phyloP scores from a whole-genome alignment of 1,139 yeast species.

The Taphrina sp. region DNA sequence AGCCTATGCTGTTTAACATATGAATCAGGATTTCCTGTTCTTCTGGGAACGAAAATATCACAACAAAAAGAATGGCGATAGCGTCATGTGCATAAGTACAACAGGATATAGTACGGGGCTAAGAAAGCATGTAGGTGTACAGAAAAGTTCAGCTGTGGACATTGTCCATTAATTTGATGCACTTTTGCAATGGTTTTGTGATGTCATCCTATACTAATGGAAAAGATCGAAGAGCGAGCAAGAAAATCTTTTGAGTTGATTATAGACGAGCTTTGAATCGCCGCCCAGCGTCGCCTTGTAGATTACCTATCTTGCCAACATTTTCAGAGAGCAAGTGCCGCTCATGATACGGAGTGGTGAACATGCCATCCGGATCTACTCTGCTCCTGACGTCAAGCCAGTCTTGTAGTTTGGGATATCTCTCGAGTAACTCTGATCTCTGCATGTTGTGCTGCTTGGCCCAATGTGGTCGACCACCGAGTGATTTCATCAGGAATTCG shows the following conservation, averaged over 20 bases:
- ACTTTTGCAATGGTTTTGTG: no score
- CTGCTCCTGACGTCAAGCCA: conserved; percentile 67
- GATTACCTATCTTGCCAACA: conserved; percentile 3
- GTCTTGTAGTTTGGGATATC: conserved; percentile 42
- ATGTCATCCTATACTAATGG: no score
- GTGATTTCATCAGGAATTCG: conserved; percentile 70
- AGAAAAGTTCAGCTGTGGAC: no score
- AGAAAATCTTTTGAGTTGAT: no score
- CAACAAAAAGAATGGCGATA: no score
- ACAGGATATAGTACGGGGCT: no score
- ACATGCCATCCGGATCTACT: conserved; percentile 79
- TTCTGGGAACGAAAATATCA: no score
- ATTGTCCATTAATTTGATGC: no score
- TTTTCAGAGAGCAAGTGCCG: conserved; percentile 29
- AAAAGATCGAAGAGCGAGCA: no score
- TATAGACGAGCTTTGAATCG: conserved; percentile 26
- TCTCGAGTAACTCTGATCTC: conserved; percentile 42
- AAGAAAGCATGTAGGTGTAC: no score
- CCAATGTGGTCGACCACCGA: conserved; percentile 97
- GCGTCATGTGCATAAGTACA: no score
- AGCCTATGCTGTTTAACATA: conserved; percentile 9
- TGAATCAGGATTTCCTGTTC: no score
- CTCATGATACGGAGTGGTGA: conserved; percentile 46
- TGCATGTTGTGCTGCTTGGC: conserved; percentile 90
- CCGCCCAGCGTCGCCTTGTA: conserved; percentile 20